Base-by-base conservation (phyloP, 768 basidiomycete genomes). In the Calocera viscosa region DNA sequence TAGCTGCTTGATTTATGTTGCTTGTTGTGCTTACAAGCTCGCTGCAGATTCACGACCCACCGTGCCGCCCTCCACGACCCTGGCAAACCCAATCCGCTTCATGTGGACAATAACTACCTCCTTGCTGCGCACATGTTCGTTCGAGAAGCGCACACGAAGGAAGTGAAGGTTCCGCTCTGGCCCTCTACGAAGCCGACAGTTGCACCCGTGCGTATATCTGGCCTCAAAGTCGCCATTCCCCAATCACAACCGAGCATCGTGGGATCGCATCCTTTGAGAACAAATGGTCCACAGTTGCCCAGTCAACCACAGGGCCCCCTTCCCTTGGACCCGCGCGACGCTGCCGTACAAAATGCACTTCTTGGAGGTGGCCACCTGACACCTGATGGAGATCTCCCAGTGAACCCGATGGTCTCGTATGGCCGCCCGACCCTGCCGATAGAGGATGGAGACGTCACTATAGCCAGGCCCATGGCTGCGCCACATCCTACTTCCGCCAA, bases 81-180 rank as follows among this genome's bases (percentile, higher is more conserved):
- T 32, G 53, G 53, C 10, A 60, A 60, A 32, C 8, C 53, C 53
- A 60, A 60, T 32, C 53, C 53, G 3, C 53, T 60, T 26, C 53
- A 60, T 26, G 7, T 32, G 30, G 30, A 60, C 53, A 60, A 60
- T 22, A 30, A 26, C 53, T 32, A 60, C 30, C 30, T 60, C 30
- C 26, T 60, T 60, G 53, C 53, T 26, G 53, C 53, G 22, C 53
- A 60, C 16, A 16, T 32, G 26, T 60, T 28, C 30, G 30, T 60
- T 60, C 53, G 53, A 26, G 53, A 60, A 28, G 19, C 53, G 5
- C 24, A 26, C 14, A 30, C 53, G 26, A 60, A 60, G 26, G 53
- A 60, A 60, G 24, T 32, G 26, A 60, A 60, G 22, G 53, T 60
- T 30, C 53, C 53, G 30, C 53, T 60, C 19, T 60, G 53, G 53